Conservation (phyloP, 805 yeast species). For the Saccharomycopsis babjevae region DNA sequence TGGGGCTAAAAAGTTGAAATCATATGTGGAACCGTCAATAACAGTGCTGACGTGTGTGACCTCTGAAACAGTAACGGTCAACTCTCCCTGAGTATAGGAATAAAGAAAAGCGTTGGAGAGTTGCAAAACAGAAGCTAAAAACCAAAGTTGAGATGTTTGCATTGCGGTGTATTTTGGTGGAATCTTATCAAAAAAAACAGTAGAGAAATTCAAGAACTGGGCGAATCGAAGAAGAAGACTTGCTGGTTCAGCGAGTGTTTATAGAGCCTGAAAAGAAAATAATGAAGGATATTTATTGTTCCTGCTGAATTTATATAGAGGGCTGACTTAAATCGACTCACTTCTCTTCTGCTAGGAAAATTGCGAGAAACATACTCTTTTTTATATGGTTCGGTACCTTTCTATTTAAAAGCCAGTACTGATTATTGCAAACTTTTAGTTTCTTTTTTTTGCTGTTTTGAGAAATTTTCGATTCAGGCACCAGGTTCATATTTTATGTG, state of each 20-base stretch:
- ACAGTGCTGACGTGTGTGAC: conserved; percentile 14
- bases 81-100: conserved; percentile 16
- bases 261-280: too few species aligned
- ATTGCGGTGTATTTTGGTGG: neutral
- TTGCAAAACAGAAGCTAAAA: neutral
- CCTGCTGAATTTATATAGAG: too few species aligned
- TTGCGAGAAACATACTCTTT: neutral
- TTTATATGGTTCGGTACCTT: neutral
- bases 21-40: conserved; percentile 13
- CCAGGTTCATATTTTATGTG: neutral
- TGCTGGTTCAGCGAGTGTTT: too few species aligned
- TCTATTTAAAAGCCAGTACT: neutral
- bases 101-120: conserved; percentile 11
- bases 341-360: too few species aligned
- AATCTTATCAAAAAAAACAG: too few species aligned
- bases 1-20: conserved; percentile 13
- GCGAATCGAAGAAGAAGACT: too few species aligned
- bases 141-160: neutral
- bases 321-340: too few species aligned
- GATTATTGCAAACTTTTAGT: neutral
- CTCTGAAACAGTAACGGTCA: conserved; percentile 8
- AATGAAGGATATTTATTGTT: too few species aligned
- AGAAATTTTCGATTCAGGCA: neutral
- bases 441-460: neutral
- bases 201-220: too few species aligned